A percentile compares a stretch with the other conserved stretches of the same genome.
These are phyloP conservation scores for Scytalidium sp. DNA, from an alignment of 2,329 filamentous ascomycete genomes.

Conservation along the genomic window DNA sequence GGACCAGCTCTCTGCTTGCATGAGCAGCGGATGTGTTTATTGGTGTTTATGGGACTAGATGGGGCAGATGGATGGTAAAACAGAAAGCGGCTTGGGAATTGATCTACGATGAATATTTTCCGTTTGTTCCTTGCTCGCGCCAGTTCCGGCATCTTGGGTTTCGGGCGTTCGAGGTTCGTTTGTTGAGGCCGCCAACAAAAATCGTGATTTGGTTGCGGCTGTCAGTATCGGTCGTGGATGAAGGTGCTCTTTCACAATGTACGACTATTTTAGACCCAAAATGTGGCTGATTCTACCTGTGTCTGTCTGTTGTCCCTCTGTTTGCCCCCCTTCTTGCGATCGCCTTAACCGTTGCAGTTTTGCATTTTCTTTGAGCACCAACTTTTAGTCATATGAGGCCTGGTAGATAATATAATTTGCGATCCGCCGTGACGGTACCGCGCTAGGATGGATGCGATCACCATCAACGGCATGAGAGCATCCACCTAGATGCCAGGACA, in stretches of 20 bases:
- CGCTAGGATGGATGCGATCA: not conserved
- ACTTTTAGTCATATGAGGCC: not conserved
- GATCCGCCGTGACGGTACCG: not conserved
- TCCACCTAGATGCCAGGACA: constrained; percentile 15
- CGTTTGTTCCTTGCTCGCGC: not conserved
- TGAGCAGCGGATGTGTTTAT: not conserved
- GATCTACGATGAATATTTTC: not conserved
- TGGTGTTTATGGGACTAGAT: not conserved
- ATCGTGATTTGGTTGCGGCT: not conserved
- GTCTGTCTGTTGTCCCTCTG: not conserved
- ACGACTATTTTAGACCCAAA: not conserved
- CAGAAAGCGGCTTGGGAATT: not conserved
- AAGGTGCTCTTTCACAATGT: not conserved
- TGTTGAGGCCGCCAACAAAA: not conserved
- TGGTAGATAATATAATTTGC: no score
- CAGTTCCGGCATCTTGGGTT: not conserved
- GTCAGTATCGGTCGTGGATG: not conserved
- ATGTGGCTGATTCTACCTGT: not conserved
- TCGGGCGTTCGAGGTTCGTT: not conserved
- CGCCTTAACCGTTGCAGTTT: not conserved
- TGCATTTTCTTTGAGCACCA: not conserved
- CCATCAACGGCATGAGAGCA: not conserved
- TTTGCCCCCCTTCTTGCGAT: not conserved
- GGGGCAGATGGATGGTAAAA: not conserved
- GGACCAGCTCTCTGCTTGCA: constrained; percentile 1